Conservation (phyloP, 2,329 filamentous ascomycete species). For the Hymenoscyphus salicellus region DNA sequence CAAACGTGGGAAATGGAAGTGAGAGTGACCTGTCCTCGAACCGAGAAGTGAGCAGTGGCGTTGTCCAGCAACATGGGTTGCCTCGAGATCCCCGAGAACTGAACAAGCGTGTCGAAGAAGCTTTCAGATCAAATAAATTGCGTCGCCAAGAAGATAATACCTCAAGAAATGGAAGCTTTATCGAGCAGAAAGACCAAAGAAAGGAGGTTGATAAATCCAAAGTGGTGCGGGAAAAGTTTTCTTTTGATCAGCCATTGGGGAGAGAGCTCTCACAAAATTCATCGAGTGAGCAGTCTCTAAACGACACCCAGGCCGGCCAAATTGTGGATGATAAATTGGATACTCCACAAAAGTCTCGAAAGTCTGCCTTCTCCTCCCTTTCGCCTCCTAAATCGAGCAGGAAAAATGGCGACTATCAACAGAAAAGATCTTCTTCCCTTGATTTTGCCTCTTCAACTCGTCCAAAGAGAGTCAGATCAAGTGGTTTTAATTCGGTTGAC, state of each 20-base stretch:
- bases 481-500: slow-evolving; percentile 19
- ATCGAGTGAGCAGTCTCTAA: background rate
- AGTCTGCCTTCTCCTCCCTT: background rate
- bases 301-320: background rate
- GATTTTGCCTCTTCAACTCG: slow-evolving; percentile 10
- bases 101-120: slow-evolving; percentile 28
- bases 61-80: slow-evolving; percentile 8
- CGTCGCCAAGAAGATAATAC: background rate
- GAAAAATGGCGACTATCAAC: background rate
- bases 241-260: background rate
- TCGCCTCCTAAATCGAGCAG: background rate
- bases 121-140: slow-evolving; percentile 24
- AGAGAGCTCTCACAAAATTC: background rate
- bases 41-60: background rate
- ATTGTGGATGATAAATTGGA: background rate
- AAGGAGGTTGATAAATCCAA: background rate
- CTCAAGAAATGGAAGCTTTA: background rate
- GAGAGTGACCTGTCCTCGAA: background rate
- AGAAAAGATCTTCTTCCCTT: slow-evolving; percentile 12
- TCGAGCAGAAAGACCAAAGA: slow-evolving; percentile 14
- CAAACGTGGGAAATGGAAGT: background rate
- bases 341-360: slow-evolving; percentile 1
- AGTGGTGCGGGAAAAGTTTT: background rate
- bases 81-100: slow-evolving; percentile 26
- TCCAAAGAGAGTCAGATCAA: slow-evolving; percentile 15